Conservation (phyloP, 257 asterid species). For the Primulina eburnea region DNA sequence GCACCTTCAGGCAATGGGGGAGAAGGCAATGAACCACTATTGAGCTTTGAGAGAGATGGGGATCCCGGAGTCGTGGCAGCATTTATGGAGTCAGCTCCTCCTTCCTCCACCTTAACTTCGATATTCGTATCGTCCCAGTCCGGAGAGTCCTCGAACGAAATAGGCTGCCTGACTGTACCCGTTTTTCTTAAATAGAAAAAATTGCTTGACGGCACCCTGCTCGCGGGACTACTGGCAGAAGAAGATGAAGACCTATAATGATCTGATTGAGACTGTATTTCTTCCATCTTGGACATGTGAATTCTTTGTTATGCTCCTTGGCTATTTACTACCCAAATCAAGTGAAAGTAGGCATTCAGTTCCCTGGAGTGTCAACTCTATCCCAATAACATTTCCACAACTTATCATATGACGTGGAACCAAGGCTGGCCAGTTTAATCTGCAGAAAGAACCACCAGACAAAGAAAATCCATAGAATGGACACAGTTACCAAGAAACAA, state of each 20-base stretch:
- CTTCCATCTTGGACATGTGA: slow-evolving; percentile 60
- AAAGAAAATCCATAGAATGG: slow-evolving; percentile 1
- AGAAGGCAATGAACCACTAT: slow-evolving; percentile 79
- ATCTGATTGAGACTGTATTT: slow-evolving; percentile 92
- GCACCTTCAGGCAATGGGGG: slow-evolving; percentile 82
- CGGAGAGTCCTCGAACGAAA: slow-evolving; percentile 96
- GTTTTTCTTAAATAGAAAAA: slow-evolving; percentile 91
- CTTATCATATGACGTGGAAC: slow-evolving; percentile 6
- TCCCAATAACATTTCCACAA: slow-evolving; percentile 20
- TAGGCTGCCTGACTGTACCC: slow-evolving; percentile 81
- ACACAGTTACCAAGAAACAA: slow-evolving; percentile 21
- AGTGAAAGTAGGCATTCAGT: slow-evolving; percentile 1
- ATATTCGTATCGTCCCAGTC: slow-evolving; percentile 92
- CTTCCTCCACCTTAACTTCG: slow-evolving; percentile 78
- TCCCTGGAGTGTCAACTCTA: slow-evolving; percentile 15
- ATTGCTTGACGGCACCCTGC: slow-evolving; percentile 92
- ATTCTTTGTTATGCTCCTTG: slow-evolving; percentile 6
- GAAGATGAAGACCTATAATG: slow-evolving; percentile 94
- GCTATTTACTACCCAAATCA: slow-evolving; percentile 21
- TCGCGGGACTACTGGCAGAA: slow-evolving; percentile 92
- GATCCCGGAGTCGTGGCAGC: slow-evolving; percentile 75
- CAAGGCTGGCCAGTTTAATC: slow-evolving; percentile 24
- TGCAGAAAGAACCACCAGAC: slow-evolving; percentile 22
- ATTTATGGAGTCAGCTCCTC: slow-evolving; percentile 81
- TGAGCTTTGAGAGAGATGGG: slow-evolving; percentile 86